phyloP scores from a whole-genome alignment of 1,284 basidiomycete genomes.

The Cystobasidium pallidum region DNA sequence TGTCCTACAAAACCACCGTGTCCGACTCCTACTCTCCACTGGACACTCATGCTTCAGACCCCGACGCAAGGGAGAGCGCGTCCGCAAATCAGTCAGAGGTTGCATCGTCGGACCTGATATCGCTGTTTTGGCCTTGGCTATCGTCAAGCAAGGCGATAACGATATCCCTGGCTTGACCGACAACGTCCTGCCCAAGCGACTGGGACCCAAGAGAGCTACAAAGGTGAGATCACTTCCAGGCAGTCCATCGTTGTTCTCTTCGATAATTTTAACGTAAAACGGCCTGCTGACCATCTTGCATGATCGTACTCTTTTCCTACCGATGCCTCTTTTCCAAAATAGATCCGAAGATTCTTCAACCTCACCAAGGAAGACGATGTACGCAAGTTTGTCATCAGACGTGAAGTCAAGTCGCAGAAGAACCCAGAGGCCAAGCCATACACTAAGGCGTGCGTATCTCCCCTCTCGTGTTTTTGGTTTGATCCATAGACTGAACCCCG shows the following conservation, averaged over 20 bases:
- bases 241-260: not conserved
- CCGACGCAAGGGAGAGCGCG: conserved; percentile 92
- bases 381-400: conserved; percentile 84
- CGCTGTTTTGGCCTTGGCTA: conserved; percentile 88
- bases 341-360: conserved; percentile 98
- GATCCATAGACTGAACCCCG: conserved; percentile 26
- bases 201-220: conserved; percentile 89
- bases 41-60: conserved; percentile 97
- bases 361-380: conserved; percentile 97
- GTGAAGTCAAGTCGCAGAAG: conserved; percentile 87
- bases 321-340: no score
- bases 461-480: not conserved
- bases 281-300: no score
- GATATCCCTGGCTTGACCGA: conserved; percentile 94
- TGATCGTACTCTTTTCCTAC: no score
- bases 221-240: conserved; percentile 74
- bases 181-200: conserved; percentile 87
- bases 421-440: conserved; percentile 93
- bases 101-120: conserved; percentile 96
- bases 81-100: conserved; percentile 97
- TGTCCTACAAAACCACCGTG: conserved; percentile 92
- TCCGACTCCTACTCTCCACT: conserved; percentile 87
- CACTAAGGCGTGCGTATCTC: conserved; percentile 84
- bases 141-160: conserved; percentile 94
- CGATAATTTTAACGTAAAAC: no score